Conservation (phyloP, 2,329 filamentous ascomycete genomes). For the Cadophora malorum region DNA sequence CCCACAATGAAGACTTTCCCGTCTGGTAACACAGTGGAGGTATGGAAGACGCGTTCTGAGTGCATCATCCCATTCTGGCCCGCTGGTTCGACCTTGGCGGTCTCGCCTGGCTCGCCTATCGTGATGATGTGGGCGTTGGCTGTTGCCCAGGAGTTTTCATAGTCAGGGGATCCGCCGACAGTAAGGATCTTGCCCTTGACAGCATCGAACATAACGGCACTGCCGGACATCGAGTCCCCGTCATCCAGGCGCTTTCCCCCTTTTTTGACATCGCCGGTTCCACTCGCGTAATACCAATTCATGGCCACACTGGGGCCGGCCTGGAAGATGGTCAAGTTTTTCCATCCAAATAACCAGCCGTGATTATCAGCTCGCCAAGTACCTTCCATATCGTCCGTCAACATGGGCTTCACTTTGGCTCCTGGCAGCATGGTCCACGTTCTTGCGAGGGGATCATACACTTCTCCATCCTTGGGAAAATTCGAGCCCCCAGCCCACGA, state of each 20-base stretch:
- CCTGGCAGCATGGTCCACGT: constrained; percentile 55
- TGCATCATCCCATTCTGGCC: constrained; percentile 44
- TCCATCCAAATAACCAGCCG: constrained; percentile 50
- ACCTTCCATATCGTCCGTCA: constrained; percentile 54
- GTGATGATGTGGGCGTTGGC: constrained; percentile 57
- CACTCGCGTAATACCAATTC: constrained; percentile 61
- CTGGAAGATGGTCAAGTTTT: constrained; percentile 36
- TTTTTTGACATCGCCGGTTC: constrained; percentile 49
- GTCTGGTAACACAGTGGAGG: constrained; percentile 55
- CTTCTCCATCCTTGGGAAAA: constrained; percentile 47
- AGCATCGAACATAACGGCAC: constrained; percentile 64
- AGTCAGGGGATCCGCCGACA: constrained; percentile 55
- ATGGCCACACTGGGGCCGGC: constrained; percentile 49
- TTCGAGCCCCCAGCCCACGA: constrained; percentile 4
- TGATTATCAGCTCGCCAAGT: constrained; percentile 59
- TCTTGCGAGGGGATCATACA: constrained; percentile 53
- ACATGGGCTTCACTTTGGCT: constrained; percentile 54
- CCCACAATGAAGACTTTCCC: constrained; percentile 55
- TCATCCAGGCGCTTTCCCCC: constrained; percentile 54
- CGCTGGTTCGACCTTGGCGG: constrained; percentile 44
- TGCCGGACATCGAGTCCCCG: constrained; percentile 61
- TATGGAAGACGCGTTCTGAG: constrained; percentile 51
- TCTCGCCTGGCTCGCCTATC: constrained; percentile 45
- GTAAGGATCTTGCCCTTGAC: constrained; percentile 59
- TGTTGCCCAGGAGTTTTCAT: constrained; percentile 51